Evolutionary conservation across 805 yeast genomes (phyloP).

Genomic region (Candida nemodendra): DNA sequence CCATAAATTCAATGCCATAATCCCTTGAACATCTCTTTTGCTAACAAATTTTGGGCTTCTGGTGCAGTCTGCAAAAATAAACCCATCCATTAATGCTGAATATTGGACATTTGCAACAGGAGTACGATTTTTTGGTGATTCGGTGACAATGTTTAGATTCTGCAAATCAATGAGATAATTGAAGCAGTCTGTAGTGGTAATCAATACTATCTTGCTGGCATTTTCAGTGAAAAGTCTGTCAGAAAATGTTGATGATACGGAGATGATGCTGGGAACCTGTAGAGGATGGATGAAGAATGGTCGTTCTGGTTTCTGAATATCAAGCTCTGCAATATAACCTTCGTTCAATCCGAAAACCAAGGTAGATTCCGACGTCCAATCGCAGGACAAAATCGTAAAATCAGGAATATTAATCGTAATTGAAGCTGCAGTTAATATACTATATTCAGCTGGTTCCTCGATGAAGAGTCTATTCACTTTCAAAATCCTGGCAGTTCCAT

Average conservation of each 20-base stretch:
- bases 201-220: constrained; percentile 12
- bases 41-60: constrained; percentile 18
- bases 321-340: constrained; percentile 30
- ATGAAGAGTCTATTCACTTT: constrained; percentile 20
- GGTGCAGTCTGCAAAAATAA: constrained; percentile 18
- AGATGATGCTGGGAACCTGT: constrained; percentile 21
- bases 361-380: constrained; percentile 28
- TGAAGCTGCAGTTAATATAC: constrained; percentile 18
- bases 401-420: constrained; percentile 19
- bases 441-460: constrained; percentile 2
- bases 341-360: constrained; percentile 26
- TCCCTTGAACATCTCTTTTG: constrained; percentile 20
- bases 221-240: constrained; percentile 14
- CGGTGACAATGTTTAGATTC: constrained; percentile 14
- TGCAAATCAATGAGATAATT: constrained; percentile 22
- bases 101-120: constrained; percentile 16
- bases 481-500: constrained; percentile 27
- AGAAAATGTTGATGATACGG: constrained; percentile 22
- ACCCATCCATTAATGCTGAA: constrained; percentile 24
- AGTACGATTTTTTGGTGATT: constrained; percentile 12
- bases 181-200: constrained; percentile 20
- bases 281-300: constrained; percentile 27
- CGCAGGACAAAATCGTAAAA: constrained; percentile 22
- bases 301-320: constrained; percentile 15
- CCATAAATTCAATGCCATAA: constrained; percentile 9